These are phyloP conservation scores for Aquilaria malaccensis DNA, from an alignment of 345 rosid species.

Conservation along the genomic window DNA sequence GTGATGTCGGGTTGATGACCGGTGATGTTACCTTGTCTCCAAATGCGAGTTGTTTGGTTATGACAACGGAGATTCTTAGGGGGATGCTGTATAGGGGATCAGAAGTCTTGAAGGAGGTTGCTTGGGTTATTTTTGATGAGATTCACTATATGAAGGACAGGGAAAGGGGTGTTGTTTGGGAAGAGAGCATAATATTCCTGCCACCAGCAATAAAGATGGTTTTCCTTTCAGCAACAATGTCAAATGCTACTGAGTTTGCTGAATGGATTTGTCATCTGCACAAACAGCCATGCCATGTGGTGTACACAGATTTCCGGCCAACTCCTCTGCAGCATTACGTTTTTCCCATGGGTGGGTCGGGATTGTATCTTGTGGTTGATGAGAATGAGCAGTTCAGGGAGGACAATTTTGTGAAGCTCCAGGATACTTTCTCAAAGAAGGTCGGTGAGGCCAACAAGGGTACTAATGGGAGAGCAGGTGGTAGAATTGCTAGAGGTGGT, in stretches of 20 bases:
- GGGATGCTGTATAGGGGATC: slow-evolving; percentile 97
- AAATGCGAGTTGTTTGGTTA: slow-evolving; percentile 89
- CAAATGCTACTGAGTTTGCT: slow-evolving; percentile 94
- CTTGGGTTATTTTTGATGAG: slow-evolving; percentile 98
- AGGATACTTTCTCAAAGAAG: slow-evolving; percentile 70
- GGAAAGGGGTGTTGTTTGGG: slow-evolving; percentile 99
- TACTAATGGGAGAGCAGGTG: slow-evolving; percentile 66
- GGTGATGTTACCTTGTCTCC: slow-evolving; percentile 98
- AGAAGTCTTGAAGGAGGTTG: slow-evolving; percentile 93
- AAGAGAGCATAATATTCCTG: slow-evolving; percentile 92
- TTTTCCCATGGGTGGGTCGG: slow-evolving; percentile 88
- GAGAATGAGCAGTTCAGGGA: slow-evolving; percentile 92
- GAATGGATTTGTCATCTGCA: slow-evolving; percentile 97
- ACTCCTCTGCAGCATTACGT: slow-evolving; percentile 98
- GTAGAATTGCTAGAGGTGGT: slow-evolving; percentile 72
- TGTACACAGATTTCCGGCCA: slow-evolving; percentile 93
- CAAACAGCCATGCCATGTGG: slow-evolving; percentile 97
- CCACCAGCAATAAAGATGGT: slow-evolving; percentile 98
- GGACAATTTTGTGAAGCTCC: slow-evolving; percentile 88
- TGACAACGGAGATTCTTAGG: slow-evolving; percentile 96
- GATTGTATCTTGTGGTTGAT: slow-evolving; percentile 93
- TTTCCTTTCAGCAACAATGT: slow-evolving; percentile 97
- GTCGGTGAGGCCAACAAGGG: slow-evolving; percentile 43
- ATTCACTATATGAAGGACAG: slow-evolving; percentile 98
- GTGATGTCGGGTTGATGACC: slow-evolving; percentile 97